These are phyloP conservation scores for Euphrasia confusa DNA, from an alignment of 257 asterid genomes.

Conservation along the genomic window DNA sequence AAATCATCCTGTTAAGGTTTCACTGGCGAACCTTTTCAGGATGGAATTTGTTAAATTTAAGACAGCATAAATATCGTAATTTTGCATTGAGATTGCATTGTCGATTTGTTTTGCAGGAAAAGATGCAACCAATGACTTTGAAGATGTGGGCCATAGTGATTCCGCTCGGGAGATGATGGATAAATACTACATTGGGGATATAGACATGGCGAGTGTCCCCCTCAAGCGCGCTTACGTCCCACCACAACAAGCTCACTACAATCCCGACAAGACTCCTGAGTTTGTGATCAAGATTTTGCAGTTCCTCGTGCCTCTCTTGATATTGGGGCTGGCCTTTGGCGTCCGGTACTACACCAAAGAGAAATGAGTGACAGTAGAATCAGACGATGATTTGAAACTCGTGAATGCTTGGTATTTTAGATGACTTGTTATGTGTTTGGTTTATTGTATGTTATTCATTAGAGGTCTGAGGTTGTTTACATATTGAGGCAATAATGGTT, in stretches of 20 bases:
- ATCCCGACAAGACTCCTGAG: conserved; percentile 64
- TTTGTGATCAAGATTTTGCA: conserved; percentile 71
- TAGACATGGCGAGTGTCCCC: conserved; percentile 56
- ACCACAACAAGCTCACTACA: conserved; percentile 43
- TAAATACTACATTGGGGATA: conserved; percentile 43
- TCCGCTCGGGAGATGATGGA: conserved; percentile 52
- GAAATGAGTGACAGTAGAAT: conserved; percentile 29
- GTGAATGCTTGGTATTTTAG: neutral
- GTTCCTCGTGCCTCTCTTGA: conserved; percentile 76
- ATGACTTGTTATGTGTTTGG: neutral
- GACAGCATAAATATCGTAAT: no score
- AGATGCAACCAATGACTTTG: conserved; percentile 76
- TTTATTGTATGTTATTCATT: neutral
- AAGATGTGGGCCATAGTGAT: conserved; percentile 55
- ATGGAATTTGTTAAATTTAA: no score
- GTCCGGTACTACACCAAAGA: conserved; percentile 71
- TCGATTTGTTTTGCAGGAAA: conserved; percentile 42
- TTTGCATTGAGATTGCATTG: no score
- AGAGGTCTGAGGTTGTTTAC: neutral
- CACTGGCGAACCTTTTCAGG: no score
- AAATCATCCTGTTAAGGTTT: no score
- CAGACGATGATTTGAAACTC: neutral
- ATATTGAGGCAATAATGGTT: neutral
- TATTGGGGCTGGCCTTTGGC: conserved; percentile 67
- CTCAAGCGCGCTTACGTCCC: conserved; percentile 39